phyloP scores from a whole-genome alignment of 495 filamentous ascomycete genomes.

The Lindgomyces ingoldianus region DNA sequence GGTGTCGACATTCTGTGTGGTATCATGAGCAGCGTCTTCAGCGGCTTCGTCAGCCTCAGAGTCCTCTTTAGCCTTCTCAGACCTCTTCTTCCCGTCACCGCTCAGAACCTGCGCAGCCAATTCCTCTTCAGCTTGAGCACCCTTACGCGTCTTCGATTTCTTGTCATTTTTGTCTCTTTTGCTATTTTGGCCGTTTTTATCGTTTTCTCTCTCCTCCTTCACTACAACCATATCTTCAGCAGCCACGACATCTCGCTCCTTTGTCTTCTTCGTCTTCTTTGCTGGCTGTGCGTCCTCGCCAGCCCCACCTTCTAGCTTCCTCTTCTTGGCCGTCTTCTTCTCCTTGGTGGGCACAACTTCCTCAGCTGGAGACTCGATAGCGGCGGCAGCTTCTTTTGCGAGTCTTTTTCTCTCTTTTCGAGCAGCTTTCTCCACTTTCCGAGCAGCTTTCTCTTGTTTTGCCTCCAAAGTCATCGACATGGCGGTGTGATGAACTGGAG shows the following conservation, averaged over 20 bases:
- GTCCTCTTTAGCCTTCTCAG: constrained; percentile 30
- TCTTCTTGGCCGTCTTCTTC: constrained; percentile 24
- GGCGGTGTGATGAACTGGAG: not conserved
- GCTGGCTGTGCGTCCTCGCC: constrained; percentile 5
- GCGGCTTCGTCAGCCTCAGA: not conserved
- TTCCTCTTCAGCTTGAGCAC: constrained; percentile 8
- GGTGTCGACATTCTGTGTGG: not conserved
- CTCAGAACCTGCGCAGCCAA: not conserved
- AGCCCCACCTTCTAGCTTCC: constrained; percentile 15
- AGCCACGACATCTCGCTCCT: not conserved
- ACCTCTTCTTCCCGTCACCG: constrained; percentile 29
- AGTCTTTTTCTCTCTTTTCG: not conserved
- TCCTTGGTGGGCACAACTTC: not conserved
- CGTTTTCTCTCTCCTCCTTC: constrained; percentile 7
- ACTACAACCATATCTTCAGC: not conserved
- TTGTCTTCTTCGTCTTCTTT: constrained; percentile 34
- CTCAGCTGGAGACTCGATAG: not conserved
- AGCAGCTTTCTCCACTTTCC: not conserved
- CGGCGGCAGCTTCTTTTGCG: not conserved
- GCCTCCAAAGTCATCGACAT: constrained; percentile 13
- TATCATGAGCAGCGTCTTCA: not conserved
- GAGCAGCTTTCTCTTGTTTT: not conserved
- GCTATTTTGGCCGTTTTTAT: constrained; percentile 13
- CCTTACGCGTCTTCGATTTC: constrained; percentile 31
- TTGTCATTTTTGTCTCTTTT: constrained; percentile 35